Percentiles rank a stretch among this genome's conserved stretches.
Conservation (phyloP, 192 early-diverging fungal genomes). For the Linnemannia schmuckeri region DNA sequence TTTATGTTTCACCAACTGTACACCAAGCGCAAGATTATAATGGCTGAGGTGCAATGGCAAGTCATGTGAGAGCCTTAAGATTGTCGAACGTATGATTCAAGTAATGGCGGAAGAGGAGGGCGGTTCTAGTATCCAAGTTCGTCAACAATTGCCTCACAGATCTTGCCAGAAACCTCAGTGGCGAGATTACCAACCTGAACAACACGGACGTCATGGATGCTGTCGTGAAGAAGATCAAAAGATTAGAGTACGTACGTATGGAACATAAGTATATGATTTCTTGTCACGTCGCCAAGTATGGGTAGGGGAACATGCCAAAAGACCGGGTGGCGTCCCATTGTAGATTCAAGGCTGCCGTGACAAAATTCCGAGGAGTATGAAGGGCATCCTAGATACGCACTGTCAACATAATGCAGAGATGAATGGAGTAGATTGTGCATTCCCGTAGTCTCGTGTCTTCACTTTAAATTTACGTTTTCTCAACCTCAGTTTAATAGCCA, state of each 20-base stretch:
- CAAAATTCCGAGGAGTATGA: too few species aligned
- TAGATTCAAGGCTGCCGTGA: too few species aligned
- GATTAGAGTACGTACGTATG: neutral
- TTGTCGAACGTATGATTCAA: conserved; percentile 14
- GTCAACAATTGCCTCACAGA: conserved; percentile 25
- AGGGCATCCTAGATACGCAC: too few species aligned
- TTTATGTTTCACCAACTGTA: conserved; percentile 32
- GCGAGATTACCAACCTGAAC: conserved; percentile 21
- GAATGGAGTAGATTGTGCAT: too few species aligned
- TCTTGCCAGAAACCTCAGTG: conserved; percentile 17
- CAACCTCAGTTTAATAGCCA: too few species aligned
- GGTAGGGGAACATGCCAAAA: too few species aligned
- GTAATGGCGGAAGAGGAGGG: conserved; percentile 26
- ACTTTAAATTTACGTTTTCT: too few species aligned
- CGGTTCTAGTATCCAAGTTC: conserved; percentile 1
- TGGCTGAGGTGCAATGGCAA: neutral
- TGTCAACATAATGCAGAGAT: too few species aligned
- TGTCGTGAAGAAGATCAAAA: neutral
- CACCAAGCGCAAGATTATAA: neutral
- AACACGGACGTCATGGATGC: conserved; percentile 4
- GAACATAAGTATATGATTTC: too few species aligned
- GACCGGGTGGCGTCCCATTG: too few species aligned
- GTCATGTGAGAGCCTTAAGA: conserved; percentile 10
- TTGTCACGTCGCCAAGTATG: too few species aligned
- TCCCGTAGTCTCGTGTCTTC: too few species aligned